phyloP scores from a whole-genome alignment of 441 rosid genomes.

The Raphanus hybrid region DNA sequence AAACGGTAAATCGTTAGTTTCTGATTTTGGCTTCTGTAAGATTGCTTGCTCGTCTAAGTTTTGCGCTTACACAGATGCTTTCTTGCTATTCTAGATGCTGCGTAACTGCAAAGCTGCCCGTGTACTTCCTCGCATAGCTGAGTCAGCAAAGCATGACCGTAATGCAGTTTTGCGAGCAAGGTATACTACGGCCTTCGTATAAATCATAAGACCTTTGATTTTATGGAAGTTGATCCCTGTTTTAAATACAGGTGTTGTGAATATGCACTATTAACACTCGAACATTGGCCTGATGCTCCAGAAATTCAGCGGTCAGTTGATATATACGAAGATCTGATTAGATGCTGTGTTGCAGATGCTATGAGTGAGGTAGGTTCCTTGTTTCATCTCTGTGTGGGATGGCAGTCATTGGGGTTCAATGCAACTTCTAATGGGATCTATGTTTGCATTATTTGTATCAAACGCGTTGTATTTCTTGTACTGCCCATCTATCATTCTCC shows the following conservation, averaged over 20 bases:
- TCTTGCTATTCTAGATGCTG: slow-evolving; percentile 70
- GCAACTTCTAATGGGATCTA: slow-evolving; percentile 13
- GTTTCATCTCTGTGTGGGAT: slow-evolving; percentile 16
- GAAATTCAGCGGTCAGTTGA: slow-evolving; percentile 94
- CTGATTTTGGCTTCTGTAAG: slow-evolving; percentile 23
- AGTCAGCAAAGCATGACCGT: slow-evolving; percentile 91
- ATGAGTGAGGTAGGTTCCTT: slow-evolving; percentile 87
- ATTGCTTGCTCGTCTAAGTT: slow-evolving; percentile 30
- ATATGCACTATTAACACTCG: slow-evolving; percentile 87
- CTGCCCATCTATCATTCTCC: slow-evolving; percentile 18
- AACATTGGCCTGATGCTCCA: slow-evolving; percentile 97
- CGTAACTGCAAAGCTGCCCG: slow-evolving; percentile 95
- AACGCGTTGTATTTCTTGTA: slow-evolving; percentile 11
- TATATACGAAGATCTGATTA: slow-evolving; percentile 87
- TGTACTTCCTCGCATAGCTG: slow-evolving; percentile 92
- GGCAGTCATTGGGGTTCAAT: slow-evolving; percentile 11
- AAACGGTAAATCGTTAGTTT: slow-evolving; percentile 62
- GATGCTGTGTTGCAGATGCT: slow-evolving; percentile 97
- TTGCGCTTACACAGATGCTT: slow-evolving; percentile 36
- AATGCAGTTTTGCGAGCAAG: slow-evolving; percentile 94
- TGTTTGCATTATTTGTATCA: slow-evolving; percentile 24
- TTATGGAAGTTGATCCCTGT: slow-evolving; percentile 29
- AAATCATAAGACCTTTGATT: slow-evolving; percentile 23
- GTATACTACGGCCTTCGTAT: slow-evolving; percentile 45
- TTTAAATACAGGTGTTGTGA: slow-evolving; percentile 82